Evolutionary conservation across 495 filamentous ascomycete species (phyloP).

Genomic region (Diplogelasinospora grovesii): DNA sequence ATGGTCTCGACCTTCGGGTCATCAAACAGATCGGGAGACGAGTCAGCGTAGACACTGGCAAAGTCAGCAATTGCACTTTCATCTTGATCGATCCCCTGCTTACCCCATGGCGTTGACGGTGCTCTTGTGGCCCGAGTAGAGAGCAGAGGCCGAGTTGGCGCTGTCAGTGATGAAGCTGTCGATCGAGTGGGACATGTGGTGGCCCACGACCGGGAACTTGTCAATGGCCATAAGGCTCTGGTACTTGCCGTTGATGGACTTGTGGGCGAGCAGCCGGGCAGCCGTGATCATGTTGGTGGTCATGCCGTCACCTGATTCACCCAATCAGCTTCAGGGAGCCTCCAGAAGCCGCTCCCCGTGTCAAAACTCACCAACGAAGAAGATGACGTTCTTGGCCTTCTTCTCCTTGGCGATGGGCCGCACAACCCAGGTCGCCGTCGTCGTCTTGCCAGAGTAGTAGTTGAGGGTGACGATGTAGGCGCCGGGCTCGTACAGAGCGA

Average conservation of each 20-base stretch:
- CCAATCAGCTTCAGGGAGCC: not conserved
- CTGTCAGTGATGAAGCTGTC: constrained; percentile 72
- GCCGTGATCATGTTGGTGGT: constrained; percentile 70
- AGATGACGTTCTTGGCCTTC: constrained; percentile 69
- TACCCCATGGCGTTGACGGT: constrained; percentile 63
- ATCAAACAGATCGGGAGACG: constrained; percentile 56
- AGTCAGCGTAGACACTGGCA: constrained; percentile 58
- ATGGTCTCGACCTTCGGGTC: constrained; percentile 77
- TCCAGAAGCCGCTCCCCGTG: too few species aligned
- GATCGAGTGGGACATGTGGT: constrained; percentile 69
- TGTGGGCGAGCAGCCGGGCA: constrained; percentile 67
- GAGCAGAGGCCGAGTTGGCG: constrained; percentile 66
- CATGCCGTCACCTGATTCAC: constrained; percentile 56
- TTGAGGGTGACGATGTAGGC: constrained; percentile 63
- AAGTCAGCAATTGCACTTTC: not conserved
- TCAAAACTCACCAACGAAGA: constrained; percentile 59
- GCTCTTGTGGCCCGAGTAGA: constrained; percentile 70
- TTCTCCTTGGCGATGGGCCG: constrained; percentile 55
- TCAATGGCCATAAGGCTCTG: constrained; percentile 61
- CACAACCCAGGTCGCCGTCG: constrained; percentile 62
- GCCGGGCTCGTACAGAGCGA: constrained; percentile 62
- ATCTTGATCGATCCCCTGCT: not conserved
- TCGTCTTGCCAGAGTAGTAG: constrained; percentile 59
- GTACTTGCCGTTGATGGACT: constrained; percentile 68
- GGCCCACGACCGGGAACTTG: constrained; percentile 63